A percentile compares a stretch with the other conserved stretches of the same genome.
Conservation (phyloP, 495 filamentous ascomycete genomes). For the Tuber melanosporum region DNA sequence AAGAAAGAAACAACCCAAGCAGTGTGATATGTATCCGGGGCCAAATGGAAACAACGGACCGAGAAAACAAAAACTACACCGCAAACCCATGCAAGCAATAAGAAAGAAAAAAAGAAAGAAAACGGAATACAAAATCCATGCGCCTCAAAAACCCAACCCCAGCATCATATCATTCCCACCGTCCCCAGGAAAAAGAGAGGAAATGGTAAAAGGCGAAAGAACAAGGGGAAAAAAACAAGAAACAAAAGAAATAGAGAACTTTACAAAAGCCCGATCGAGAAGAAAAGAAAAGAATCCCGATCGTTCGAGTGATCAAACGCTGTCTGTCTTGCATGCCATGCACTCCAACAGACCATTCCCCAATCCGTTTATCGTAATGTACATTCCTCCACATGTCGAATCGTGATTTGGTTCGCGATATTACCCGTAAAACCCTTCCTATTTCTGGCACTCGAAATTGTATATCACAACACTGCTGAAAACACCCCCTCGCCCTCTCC, state of each 20-base stretch:
- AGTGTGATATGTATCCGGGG: constrained; percentile 22
- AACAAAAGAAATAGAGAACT: constrained; percentile 36
- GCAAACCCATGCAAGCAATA: constrained; percentile 33
- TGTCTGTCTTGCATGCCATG: constrained; percentile 13
- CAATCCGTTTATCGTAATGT: constrained; percentile 37
- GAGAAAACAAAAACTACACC: constrained; percentile 38
- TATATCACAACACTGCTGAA: constrained; percentile 23
- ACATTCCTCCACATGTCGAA: constrained; percentile 36
- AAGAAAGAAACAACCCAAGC: constrained; percentile 24
- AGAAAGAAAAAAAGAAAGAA: constrained; percentile 29
- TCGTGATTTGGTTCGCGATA: constrained; percentile 25
- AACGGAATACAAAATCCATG: constrained; percentile 36
- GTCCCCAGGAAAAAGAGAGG: constrained; percentile 26
- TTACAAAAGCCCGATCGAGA: constrained; percentile 41
- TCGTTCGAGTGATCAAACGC: not conserved
- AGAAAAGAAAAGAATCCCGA: constrained; percentile 28
- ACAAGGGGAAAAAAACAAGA: constrained; percentile 20
- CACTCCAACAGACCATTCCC: constrained; percentile 39
- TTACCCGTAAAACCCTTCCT: constrained; percentile 29
- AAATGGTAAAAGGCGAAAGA: constrained; percentile 9
- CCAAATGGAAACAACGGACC: constrained; percentile 30
- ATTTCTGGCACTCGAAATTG: constrained; percentile 22
- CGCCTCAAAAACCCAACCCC: constrained; percentile 41
- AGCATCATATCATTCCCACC: constrained; percentile 40
- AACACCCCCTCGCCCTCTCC: constrained; percentile 6